These are phyloP conservation scores for Euptelea pleiosperma DNA, from an alignment of 164 flowering plant species.

Conservation along the genomic window DNA sequence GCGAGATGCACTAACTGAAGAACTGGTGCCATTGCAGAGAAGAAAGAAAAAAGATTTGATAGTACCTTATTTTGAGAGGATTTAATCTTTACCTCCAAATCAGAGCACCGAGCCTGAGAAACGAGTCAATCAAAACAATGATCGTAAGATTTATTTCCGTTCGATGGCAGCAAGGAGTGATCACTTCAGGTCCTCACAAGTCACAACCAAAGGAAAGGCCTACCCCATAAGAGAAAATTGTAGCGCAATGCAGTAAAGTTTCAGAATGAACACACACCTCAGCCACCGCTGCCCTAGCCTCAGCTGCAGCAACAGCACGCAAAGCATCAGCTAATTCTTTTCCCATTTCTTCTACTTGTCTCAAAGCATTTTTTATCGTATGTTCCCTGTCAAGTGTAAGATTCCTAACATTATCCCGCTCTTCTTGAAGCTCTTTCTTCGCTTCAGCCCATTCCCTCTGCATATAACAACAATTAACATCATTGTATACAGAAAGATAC, in stretches of 20 bases:
- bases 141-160: too few species aligned
- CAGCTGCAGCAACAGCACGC: conserved; percentile 59
- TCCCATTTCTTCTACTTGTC: conserved; percentile 66
- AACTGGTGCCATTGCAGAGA: too few species aligned
- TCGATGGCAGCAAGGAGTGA: too few species aligned
- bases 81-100: conserved; percentile 58
- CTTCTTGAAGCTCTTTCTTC: conserved; percentile 82
- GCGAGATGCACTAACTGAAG: too few species aligned
- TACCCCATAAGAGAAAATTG: neutral
- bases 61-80: conserved; percentile 24
- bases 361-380: conserved; percentile 55
- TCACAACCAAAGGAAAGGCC: too few species aligned
- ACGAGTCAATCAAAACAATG: neutral
- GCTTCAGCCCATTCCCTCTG: conserved; percentile 96
- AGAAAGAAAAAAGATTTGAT: too few species aligned
- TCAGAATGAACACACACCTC: conserved; percentile 44
- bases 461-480: conserved; percentile 7
- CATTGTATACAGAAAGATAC: neutral
- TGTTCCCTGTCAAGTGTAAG: conserved; percentile 63
- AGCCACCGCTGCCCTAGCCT: conserved; percentile 73
- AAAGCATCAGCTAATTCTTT: conserved; percentile 64
- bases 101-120: conserved; percentile 60
- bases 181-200: too few species aligned
- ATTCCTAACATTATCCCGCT: conserved; percentile 55
- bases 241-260: too few species aligned